phyloP scores from a whole-genome alignment of 805 yeast genomes.

The Candida alai region DNA sequence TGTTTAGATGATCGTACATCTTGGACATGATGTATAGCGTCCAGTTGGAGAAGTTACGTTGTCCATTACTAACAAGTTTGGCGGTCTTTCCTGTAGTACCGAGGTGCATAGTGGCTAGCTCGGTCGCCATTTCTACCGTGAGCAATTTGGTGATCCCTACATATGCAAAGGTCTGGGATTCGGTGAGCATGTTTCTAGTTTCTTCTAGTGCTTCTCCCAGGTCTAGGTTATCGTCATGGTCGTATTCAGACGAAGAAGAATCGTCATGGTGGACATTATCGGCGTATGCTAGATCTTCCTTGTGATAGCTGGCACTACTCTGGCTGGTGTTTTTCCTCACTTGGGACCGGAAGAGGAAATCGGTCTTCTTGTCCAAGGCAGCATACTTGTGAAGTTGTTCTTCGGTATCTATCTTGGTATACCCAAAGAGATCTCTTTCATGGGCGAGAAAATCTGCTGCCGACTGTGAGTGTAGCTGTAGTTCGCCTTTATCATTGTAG shows the following conservation, averaged over 20 bases:
- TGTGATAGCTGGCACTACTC: slow-evolving; percentile 22
- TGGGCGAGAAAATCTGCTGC: slow-evolving; percentile 28
- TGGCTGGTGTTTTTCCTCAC: slow-evolving; percentile 17
- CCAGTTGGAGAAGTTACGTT: slow-evolving; percentile 83
- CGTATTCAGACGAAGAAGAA: slow-evolving; percentile 13
- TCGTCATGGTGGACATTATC: no score
- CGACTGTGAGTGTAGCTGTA: slow-evolving; percentile 37
- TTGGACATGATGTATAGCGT: slow-evolving; percentile 65
- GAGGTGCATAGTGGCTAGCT: slow-evolving; percentile 56
- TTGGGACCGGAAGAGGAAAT: slow-evolving; percentile 44
- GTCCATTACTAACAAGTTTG: slow-evolving; percentile 59
- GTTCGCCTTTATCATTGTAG: slow-evolving; percentile 75
- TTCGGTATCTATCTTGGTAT: slow-evolving; percentile 84
- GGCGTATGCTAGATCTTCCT: slow-evolving; percentile 11
- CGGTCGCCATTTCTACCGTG: slow-evolving; percentile 76
- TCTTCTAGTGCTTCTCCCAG: slow-evolving; percentile 69
- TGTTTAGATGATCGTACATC: slow-evolving; percentile 76
- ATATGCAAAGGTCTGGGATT: slow-evolving; percentile 86
- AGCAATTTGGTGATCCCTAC: slow-evolving; percentile 78
- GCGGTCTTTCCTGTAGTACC: slow-evolving; percentile 53
- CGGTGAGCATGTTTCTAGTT: slow-evolving; percentile 77
- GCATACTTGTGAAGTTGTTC: slow-evolving; percentile 75
- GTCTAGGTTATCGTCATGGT: slow-evolving; percentile 39
- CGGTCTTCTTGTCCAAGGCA: slow-evolving; percentile 48
- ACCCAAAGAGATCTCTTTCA: slow-evolving; percentile 55